A percentile compares a stretch with the other conserved stretches of the same genome.
Conservation (phyloP, 805 yeast genomes). For the Candida anglica region DNA sequence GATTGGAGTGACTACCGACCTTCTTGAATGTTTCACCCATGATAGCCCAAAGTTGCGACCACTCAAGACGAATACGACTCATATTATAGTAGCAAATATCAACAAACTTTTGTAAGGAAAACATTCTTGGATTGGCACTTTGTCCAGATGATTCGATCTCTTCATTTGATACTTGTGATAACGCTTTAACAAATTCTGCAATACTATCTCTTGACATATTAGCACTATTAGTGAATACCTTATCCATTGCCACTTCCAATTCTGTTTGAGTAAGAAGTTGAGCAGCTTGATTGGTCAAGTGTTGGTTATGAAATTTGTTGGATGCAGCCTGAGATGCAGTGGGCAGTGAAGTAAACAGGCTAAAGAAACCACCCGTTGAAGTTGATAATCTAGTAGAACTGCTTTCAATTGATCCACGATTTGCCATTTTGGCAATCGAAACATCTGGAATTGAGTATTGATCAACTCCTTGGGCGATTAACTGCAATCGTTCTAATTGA, state of each 20-base stretch:
- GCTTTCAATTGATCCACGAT: slow-evolving; percentile 51
- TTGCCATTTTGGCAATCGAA: slow-evolving; percentile 65
- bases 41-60: slow-evolving; percentile 93
- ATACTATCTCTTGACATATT: slow-evolving; percentile 80
- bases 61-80: slow-evolving; percentile 92
- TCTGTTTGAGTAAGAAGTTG: slow-evolving; percentile 60
- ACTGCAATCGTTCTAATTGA: slow-evolving; percentile 85
- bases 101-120: slow-evolving; percentile 90
- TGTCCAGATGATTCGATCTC: slow-evolving; percentile 88
- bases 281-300: slow-evolving; percentile 55
- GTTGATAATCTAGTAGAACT: slow-evolving; percentile 23
- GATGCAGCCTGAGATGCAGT: slow-evolving; percentile 66
- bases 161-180: slow-evolving; percentile 81
- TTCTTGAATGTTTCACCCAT: slow-evolving; percentile 87
- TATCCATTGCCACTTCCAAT: slow-evolving; percentile 77
- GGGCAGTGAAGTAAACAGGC: slow-evolving; percentile 47
- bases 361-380: slow-evolving; percentile 55
- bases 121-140: slow-evolving; percentile 81
- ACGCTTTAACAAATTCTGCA: slow-evolving; percentile 79
- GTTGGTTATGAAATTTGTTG: slow-evolving; percentile 68
- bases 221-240: slow-evolving; percentile 79
- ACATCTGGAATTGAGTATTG: slow-evolving; percentile 85
- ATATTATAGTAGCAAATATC: slow-evolving; percentile 97
- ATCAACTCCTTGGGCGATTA: slow-evolving; percentile 83
- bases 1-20: slow-evolving; percentile 77